Evolutionary conservation across 768 basidiomycete genomes (phyloP).

Genomic region (Russula sp.): DNA sequence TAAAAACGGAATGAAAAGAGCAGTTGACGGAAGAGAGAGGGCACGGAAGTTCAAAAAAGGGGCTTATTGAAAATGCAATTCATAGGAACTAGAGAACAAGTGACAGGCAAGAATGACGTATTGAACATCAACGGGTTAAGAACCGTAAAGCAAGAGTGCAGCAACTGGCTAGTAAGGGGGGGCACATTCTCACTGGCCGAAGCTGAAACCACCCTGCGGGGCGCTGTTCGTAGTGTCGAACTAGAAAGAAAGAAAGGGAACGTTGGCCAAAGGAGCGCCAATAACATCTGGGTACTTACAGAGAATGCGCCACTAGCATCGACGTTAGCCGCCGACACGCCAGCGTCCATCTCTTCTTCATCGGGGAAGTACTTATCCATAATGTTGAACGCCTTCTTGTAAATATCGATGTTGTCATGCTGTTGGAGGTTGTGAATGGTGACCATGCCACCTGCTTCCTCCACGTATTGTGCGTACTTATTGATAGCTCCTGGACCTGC

Average conservation of each 20-base stretch:
- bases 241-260: constrained; percentile 38
- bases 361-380: constrained; percentile 99
- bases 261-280: background rate
- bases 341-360: constrained; percentile 89
- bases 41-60: constrained; percentile 17
- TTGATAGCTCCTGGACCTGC: constrained; percentile 81
- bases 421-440: constrained; percentile 99
- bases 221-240: constrained; percentile 78
- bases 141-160: constrained; percentile 17
- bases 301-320: constrained; percentile 72
- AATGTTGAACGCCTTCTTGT: constrained; percentile 99
- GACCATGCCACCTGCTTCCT: constrained; percentile 98
- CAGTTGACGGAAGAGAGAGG: constrained; percentile 15
- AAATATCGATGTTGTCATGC: constrained; percentile 99
- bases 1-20: constrained; percentile 18
- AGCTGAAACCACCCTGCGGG: constrained; percentile 95
- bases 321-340: constrained; percentile 70
- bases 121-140: constrained; percentile 17
- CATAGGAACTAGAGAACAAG: constrained; percentile 20
- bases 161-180: background rate
- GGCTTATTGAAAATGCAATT: constrained; percentile 26
- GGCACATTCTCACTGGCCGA: constrained; percentile 58
- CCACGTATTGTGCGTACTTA: constrained; percentile 90
- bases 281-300: constrained; percentile 44
- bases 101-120: constrained; percentile 25